Evolutionary conservation across 1,284 basidiomycete species (phyloP), one percentile per base, ranked within the genome.

Genomic region (Tilletia setariae): DNA sequence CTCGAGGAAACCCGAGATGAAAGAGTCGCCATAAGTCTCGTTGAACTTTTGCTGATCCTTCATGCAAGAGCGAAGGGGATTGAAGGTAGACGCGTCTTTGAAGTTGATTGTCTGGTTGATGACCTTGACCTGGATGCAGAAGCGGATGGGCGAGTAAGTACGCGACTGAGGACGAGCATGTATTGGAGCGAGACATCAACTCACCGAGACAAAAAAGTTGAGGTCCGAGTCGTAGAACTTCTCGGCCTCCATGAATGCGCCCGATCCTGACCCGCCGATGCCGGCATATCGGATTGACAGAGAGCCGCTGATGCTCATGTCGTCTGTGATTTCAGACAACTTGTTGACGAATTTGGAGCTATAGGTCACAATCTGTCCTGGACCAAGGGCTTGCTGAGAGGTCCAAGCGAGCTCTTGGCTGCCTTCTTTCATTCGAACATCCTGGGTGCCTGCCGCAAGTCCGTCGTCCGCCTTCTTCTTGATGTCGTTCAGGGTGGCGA

Each of bases 201-300:
- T 19, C 16, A 49, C 46, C 2, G 63, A 64, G 3, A 64, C 63
- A 28, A 42, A 64, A 42, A 44, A 64, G 3, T 42, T 44, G 32
- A 64, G 63, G 23, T 64, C 63, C 8, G 40, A 44, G 46, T 64
- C 63, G 40, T 64, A 64, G 25, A 64, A 64, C n/a, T 35, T 44
- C 40, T 64, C 63, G n/a, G 63, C 63, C 3, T 64, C 63, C 13
- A 64, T n/a, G 25, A 64, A 64, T 2, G 43, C 13, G 42, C 63
- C 63, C 8, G 63, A 64, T 35, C 63, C 63, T 13, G 63, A 64
- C 2, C 63, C 63, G 21, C 63, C 63, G 35, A 64, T 64, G 63
- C n/a, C 63, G 16, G 9, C 25, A 25, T 64, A 64, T 13, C 32
- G 21, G 40, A 64, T 64, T 19, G 63, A 43, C 19, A 64, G 19